phyloP scores from a whole-genome alignment of 2,329 filamentous ascomycete species.

The Eurotiales sp. region DNA sequence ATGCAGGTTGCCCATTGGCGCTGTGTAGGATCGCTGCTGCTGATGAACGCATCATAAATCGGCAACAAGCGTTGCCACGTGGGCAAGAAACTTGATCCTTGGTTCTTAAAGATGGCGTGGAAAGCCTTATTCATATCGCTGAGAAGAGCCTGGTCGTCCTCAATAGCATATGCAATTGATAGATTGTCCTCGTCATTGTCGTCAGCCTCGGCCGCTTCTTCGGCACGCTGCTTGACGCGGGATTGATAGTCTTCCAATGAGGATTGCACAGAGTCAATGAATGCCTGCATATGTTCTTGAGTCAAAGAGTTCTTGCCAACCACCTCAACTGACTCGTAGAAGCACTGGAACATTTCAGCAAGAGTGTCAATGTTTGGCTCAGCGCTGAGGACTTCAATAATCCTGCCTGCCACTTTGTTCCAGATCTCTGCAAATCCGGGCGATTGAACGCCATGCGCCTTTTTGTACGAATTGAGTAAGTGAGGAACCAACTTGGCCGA shows the following conservation, averaged over 20 bases:
- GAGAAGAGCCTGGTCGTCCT: conserved; percentile 93
- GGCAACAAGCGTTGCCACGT: conserved; percentile 81
- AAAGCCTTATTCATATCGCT: conserved; percentile 99
- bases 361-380: conserved; percentile 95
- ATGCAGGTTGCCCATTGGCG: conserved; percentile 99
- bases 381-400: conserved; percentile 87
- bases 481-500: conserved; percentile 93
- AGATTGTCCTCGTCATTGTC: conserved; percentile 89
- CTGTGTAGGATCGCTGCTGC: conserved; percentile 78
- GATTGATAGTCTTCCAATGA: conserved; percentile 90
- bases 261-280: conserved; percentile 80
- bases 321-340: conserved; percentile 96
- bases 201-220: conserved; percentile 77
- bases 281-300: conserved; percentile 73
- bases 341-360: conserved; percentile 99
- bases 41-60: conserved; percentile 83
- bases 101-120: conserved; percentile 98
- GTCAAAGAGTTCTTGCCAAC: conserved; percentile 80
- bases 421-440: conserved; percentile 78
- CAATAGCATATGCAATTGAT: conserved; percentile 83
- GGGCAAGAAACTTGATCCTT: conserved; percentile 76
- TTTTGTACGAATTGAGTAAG: conserved; percentile 89
- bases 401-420: conserved; percentile 79
- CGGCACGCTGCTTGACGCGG: conserved; percentile 75
- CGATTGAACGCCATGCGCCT: conserved; percentile 77